These are phyloP conservation scores for Hypomontagnella submonticulosa DNA, from an alignment of 495 filamentous ascomycete genomes.

Conservation along the genomic window DNA sequence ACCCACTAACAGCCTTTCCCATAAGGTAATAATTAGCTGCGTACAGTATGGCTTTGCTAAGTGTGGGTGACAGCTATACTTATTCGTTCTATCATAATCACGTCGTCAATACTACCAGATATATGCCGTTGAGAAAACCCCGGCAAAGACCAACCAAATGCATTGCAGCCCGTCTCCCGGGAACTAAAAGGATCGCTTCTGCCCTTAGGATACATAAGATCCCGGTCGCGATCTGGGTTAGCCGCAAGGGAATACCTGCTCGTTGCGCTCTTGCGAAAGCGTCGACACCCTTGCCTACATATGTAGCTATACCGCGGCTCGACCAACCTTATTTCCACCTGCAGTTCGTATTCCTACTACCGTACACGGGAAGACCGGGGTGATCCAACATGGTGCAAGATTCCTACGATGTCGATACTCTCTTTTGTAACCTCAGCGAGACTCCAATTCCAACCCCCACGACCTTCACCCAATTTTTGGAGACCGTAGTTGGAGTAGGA, in stretches of 20 bases:
- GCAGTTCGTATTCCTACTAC: not conserved
- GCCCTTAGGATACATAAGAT: not conserved
- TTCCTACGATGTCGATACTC: not conserved
- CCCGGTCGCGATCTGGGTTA: not conserved
- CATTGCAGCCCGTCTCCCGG: constrained; percentile 3
- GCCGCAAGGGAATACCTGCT: not conserved
- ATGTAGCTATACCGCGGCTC: constrained; percentile 3
- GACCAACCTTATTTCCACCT: constrained; percentile 29
- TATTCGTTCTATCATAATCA: constrained; percentile 9
- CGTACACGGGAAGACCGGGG: not conserved
- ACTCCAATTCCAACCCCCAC: not conserved
- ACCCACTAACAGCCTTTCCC: constrained; percentile 2
- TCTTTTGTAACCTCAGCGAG: not conserved
- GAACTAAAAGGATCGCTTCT: not conserved
- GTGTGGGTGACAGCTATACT: constrained; percentile 11
- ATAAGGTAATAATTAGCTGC: not conserved
- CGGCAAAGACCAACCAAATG: constrained; percentile 3
- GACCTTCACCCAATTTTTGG: too few relatives aligned
- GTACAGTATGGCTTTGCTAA: not conserved
- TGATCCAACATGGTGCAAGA: not conserved
- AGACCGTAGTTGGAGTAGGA: not conserved
- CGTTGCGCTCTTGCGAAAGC: not conserved
- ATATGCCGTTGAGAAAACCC: not conserved
- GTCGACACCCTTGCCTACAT: not conserved
- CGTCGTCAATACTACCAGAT: not conserved